Evolutionary conservation across 768 basidiomycete species (phyloP), one percentile per base, ranked within the genome.

Genomic region (Boletus speciosus): DNA sequence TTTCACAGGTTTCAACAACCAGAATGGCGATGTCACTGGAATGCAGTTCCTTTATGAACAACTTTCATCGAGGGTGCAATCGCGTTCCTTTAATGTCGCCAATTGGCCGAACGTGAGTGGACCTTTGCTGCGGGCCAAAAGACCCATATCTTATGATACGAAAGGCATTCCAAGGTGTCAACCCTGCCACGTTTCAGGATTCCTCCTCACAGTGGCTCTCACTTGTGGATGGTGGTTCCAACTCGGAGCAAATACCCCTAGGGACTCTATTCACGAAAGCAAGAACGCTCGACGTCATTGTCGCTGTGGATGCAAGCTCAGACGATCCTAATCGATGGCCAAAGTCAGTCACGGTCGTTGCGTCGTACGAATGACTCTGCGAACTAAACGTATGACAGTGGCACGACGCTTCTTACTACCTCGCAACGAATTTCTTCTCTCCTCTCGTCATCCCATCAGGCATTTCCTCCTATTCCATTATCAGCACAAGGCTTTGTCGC

Each of bases 181-280:
- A 77, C 41, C 59, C 61, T 35, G 32, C 34, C 4, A 81, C 76
- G 1, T 90, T 82, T 61, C 70, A 79, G 43, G 85, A 88, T 59
- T 68, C 82, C 0, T 70, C 73, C 47, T 72, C 77, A 25, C 66
- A 69, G 14, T 79, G 79, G 73, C 69, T 92, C 10, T 76, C 84
- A 45, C 77, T 91, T 21, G 78, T 90, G 16, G 89, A 89, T 63
- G 89, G 89, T 1, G 75, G 82, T 19, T 82, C 84, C 21, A 88
- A 90, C 61, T 67, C 69, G 10, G 86, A 89, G 61, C 85, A 88
- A 62, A 65, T 90, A 7, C 92, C 92, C 0, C 73, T 87, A 25
- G 83, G 81, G 19, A 85, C 86, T 1, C 71, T 91, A 27, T 78
- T 93, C 50, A 83, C 90, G 27, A 85, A 81, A 45, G 78, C 80